phyloP scores from a whole-genome alignment of 164 flowering plant species.

The Nymphaea colorata region DNA sequence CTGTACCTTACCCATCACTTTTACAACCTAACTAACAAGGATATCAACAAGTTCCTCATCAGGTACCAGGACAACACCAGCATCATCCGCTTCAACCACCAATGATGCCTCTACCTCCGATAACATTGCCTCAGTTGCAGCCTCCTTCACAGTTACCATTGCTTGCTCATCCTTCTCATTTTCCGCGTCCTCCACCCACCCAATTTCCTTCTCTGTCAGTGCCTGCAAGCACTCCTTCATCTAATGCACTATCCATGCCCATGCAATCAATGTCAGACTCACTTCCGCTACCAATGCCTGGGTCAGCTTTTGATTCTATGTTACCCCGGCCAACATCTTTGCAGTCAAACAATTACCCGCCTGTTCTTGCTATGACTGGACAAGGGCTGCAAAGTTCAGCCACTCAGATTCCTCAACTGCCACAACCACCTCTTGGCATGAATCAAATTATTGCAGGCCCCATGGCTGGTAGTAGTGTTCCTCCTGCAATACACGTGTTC shows the following conservation, averaged over 20 bases:
- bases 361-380: constrained; percentile 2
- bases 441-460: constrained; percentile 20
- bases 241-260: not conserved
- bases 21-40: constrained; percentile 47
- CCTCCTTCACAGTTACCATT: constrained; percentile 61
- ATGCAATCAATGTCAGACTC: constrained; percentile 8
- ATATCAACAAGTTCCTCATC: constrained; percentile 70
- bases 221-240: not conserved
- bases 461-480: constrained; percentile 54
- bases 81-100: constrained; percentile 53
- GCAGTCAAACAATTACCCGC: not conserved
- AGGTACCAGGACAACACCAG: constrained; percentile 37
- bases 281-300: no score
- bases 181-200: constrained; percentile 62
- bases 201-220: constrained; percentile 12
- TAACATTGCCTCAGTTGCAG: constrained; percentile 60
- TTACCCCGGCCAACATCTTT: not conserved
- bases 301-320: not conserved
- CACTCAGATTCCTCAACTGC: constrained; percentile 58
- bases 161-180: constrained; percentile 53
- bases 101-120: constrained; percentile 47
- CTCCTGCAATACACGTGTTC: constrained; percentile 51
- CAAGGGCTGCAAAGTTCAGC: constrained; percentile 69
- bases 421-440: constrained; percentile 38
- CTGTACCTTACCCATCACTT: constrained; percentile 92